These are phyloP conservation scores for Lentinula sp. DNA, from an alignment of 768 basidiomycete species.

Conservation along the genomic window DNA sequence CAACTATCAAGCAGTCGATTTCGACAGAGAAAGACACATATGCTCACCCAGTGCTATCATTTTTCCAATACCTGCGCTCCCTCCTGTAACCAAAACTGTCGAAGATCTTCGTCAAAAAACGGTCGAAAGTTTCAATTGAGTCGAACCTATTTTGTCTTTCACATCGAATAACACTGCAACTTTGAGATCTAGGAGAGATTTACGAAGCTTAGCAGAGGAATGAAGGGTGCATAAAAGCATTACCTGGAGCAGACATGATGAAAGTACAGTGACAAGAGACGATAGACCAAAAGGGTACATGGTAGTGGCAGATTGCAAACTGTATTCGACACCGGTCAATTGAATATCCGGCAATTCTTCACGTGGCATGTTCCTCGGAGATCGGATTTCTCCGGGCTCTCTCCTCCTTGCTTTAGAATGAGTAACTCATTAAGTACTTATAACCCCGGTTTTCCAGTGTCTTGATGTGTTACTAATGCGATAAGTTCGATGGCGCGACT, in stretches of 20 bases:
- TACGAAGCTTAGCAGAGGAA: not conserved
- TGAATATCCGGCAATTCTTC: no score
- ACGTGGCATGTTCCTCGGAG: no score
- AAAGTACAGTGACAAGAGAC: not conserved
- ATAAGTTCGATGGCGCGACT: no score
- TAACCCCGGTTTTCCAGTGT: no score
- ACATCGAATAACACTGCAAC: constrained; percentile 56
- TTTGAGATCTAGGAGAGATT: constrained; percentile 36
- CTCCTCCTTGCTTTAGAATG: no score
- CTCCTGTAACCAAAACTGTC: constrained; percentile 75
- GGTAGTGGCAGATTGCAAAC: no score
- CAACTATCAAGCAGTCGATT: not conserved
- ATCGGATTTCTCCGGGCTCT: no score
- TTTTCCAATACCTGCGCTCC: constrained; percentile 77
- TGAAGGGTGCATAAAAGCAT: not conserved
- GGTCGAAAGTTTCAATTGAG: not conserved
- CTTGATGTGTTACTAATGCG: no score
- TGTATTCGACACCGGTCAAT: no score
- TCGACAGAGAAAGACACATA: not conserved
- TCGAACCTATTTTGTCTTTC: constrained; percentile 60
- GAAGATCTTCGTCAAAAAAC: not conserved
- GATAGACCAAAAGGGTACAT: no score
- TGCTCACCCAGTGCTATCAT: constrained; percentile 62
- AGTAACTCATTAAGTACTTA: no score
- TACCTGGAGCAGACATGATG: constrained; percentile 2